Percentiles rank a stretch among this genome's conserved stretches.
Conservation (phyloP, 2,329 filamentous ascomycete species). For the Aspergillus sp. region DNA sequence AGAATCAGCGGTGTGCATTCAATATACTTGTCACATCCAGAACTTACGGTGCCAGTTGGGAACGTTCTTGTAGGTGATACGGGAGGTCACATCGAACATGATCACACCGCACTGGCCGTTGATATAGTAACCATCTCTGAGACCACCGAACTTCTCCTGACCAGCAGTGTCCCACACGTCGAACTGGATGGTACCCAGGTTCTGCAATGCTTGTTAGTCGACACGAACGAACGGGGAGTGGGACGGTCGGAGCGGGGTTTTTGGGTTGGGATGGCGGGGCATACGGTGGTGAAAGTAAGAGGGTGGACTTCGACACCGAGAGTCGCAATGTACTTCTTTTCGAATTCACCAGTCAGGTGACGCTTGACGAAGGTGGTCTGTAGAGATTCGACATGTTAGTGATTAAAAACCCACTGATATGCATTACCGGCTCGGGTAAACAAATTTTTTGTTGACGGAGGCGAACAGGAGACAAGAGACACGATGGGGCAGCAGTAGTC, state of each 20-base stretch:
- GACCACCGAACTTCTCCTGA: slow-evolving; percentile 99
- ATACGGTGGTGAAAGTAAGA: slow-evolving; percentile 94
- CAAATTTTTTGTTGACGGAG: slow-evolving; percentile 23
- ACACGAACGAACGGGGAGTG: slow-evolving; percentile 8
- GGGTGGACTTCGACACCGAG: slow-evolving; percentile 99
- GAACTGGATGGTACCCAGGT: slow-evolving; percentile 95
- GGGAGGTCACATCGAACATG: slow-evolving; percentile 99
- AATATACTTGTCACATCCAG: slow-evolving; percentile 1
- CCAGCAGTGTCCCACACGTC: slow-evolving; percentile 99
- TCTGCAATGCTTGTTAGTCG: slow-evolving; percentile 45
- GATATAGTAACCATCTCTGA: slow-evolving; percentile 99
- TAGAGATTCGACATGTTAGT: slow-evolving; percentile 15
- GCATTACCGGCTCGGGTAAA: slow-evolving; percentile 10
- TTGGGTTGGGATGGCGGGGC: slow-evolving; percentile 35
- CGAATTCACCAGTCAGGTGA: slow-evolving; percentile 98
- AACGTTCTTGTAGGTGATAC: slow-evolving; percentile 99
- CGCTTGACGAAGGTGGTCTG: slow-evolving; percentile 99
- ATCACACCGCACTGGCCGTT: slow-evolving; percentile 99
- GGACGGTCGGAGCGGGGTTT: slow-evolving; percentile 24
- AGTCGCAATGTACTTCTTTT: slow-evolving; percentile 99
- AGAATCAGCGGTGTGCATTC: slow-evolving; percentile 8
- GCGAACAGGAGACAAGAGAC: slow-evolving; percentile 11
- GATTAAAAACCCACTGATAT: slow-evolving; percentile 8
- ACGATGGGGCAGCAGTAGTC: not conserved
- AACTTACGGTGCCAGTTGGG: slow-evolving; percentile 99